Percentiles rank a stretch among this genome's conserved stretches.
phyloP scores from a whole-genome alignment of 352 stramenopile genomes.

The Globisporangium recalcitrans region DNA sequence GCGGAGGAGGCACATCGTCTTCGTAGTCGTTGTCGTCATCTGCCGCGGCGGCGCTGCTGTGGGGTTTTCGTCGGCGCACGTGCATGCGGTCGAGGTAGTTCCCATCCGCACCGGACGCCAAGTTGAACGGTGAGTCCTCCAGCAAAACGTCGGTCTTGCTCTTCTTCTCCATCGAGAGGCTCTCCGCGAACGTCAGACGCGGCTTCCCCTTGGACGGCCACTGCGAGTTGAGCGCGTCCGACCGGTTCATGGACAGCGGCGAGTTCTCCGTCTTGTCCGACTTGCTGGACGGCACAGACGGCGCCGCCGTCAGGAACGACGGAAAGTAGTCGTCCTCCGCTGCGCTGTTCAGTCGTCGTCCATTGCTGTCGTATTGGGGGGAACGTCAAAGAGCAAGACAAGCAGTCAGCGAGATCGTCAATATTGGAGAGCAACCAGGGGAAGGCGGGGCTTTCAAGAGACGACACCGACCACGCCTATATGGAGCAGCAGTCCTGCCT shows the following conservation, averaged over 20 bases:
- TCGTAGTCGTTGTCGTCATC: conserved; percentile 29
- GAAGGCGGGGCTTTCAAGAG: background rate
- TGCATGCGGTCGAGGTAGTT: conserved; percentile 40
- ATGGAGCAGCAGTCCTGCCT: background rate
- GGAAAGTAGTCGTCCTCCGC: conserved; percentile 77
- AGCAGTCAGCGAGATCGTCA: background rate
- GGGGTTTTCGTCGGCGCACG: conserved; percentile 46
- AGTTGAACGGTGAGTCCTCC: conserved; percentile 65
- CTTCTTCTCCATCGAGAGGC: conserved; percentile 58
- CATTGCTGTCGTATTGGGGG: conserved; percentile 5
- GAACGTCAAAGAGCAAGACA: background rate
- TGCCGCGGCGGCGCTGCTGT: conserved; percentile 2
- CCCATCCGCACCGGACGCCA: conserved; percentile 18
- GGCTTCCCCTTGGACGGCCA: conserved; percentile 25
- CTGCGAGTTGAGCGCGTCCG: conserved; percentile 23
- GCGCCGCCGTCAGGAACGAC: conserved; percentile 53
- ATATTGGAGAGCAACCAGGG: background rate
- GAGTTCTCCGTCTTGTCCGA: conserved; percentile 48
- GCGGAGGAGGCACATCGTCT: conserved; percentile 49
- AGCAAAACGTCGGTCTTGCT: conserved; percentile 36
- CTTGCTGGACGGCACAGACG: conserved; percentile 39
- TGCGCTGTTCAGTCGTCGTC: conserved; percentile 18
- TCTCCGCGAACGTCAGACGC: conserved; percentile 62
- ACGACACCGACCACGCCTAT: background rate
- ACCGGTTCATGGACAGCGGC: conserved; percentile 22